Evolutionary conservation across 495 filamentous ascomycete species (phyloP).

Genomic region (Terfezia claveryi): DNA sequence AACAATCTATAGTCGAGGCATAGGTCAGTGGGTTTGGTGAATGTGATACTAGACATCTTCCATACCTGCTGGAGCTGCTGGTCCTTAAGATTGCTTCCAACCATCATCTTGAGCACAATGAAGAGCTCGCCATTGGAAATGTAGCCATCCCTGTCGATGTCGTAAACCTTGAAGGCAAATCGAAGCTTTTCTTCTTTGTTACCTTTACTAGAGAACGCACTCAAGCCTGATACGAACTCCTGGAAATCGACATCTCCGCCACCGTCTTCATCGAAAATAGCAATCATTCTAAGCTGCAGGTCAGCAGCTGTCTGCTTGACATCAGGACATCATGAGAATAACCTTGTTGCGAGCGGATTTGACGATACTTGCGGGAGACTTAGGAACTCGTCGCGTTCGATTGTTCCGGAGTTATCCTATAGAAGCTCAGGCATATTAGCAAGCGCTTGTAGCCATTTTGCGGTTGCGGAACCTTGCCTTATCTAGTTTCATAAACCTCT

Average conservation of each 20-base stretch:
- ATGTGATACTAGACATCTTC: neutral
- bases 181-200: slow-evolving; percentile 97
- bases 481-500: slow-evolving; percentile 97
- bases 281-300: slow-evolving; percentile 56
- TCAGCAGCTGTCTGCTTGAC: neutral
- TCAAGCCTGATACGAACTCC: slow-evolving; percentile 90
- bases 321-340: slow-evolving; percentile 5
- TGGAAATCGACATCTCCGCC: slow-evolving; percentile 97
- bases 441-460: neutral
- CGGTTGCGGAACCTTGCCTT: slow-evolving; percentile 36
- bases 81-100: slow-evolving; percentile 97
- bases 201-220: slow-evolving; percentile 88
- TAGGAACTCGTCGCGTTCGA: slow-evolving; percentile 97
- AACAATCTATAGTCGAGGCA: slow-evolving; percentile 35
- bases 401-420: slow-evolving; percentile 90
- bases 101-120: slow-evolving; percentile 99
- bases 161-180: slow-evolving; percentile 98
- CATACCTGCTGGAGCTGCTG: slow-evolving; percentile 77
- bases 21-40: slow-evolving; percentile 6
- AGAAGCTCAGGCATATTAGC: neutral
- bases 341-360: slow-evolving; percentile 90
- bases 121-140: slow-evolving; percentile 98
- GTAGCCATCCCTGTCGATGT: slow-evolving; percentile 95
- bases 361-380: slow-evolving; percentile 92
- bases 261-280: slow-evolving; percentile 98